These are phyloP conservation scores for Malassezia sympodialis DNA, from an alignment of 1,284 basidiomycete genomes.

Conservation along the genomic window DNA sequence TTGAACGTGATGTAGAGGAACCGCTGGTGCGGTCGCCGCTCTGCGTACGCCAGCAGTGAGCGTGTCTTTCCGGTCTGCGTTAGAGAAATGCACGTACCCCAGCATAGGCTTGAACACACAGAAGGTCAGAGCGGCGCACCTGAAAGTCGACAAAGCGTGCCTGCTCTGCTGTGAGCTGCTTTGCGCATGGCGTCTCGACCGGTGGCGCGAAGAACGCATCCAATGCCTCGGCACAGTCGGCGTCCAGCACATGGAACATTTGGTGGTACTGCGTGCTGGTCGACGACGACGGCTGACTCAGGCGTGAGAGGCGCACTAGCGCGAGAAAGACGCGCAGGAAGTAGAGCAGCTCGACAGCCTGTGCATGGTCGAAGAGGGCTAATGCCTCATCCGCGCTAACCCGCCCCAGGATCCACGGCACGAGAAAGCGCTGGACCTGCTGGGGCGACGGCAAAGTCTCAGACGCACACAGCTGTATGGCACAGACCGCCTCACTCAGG, in stretches of 20 bases:
- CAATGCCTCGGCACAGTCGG: constrained; percentile 25
- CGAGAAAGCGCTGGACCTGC: constrained; percentile 17
- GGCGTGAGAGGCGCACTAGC: constrained; percentile 26
- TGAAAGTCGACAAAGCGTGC: constrained; percentile 25
- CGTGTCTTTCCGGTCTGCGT: constrained; percentile 33
- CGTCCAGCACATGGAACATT: constrained; percentile 26
- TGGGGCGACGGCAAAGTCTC: constrained; percentile 11
- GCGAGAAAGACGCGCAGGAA: constrained; percentile 31
- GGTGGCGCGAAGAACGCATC: constrained; percentile 22
- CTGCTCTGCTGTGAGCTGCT: constrained; percentile 33
- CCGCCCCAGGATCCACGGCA: constrained; percentile 25
- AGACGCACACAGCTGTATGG: constrained; percentile 9
- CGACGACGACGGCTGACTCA: constrained; percentile 9
- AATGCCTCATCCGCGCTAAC: constrained; percentile 20
- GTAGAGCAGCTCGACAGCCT: constrained; percentile 28
- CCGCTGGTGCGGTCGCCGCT: constrained; percentile 24
- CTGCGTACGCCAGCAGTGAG: constrained; percentile 32
- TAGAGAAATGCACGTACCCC: constrained; percentile 10
- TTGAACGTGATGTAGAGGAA: constrained; percentile 43
- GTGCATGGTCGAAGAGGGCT: constrained; percentile 20
- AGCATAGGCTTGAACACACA: constrained; percentile 39
- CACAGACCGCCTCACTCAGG: constrained; percentile 21
- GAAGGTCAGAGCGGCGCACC: constrained; percentile 26
- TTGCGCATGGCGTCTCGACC: neutral
- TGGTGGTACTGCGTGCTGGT: constrained; percentile 17